Evolutionary conservation across 2,329 filamentous ascomycete genomes (phyloP).

Genomic region (Uncinocarpus reesii): DNA sequence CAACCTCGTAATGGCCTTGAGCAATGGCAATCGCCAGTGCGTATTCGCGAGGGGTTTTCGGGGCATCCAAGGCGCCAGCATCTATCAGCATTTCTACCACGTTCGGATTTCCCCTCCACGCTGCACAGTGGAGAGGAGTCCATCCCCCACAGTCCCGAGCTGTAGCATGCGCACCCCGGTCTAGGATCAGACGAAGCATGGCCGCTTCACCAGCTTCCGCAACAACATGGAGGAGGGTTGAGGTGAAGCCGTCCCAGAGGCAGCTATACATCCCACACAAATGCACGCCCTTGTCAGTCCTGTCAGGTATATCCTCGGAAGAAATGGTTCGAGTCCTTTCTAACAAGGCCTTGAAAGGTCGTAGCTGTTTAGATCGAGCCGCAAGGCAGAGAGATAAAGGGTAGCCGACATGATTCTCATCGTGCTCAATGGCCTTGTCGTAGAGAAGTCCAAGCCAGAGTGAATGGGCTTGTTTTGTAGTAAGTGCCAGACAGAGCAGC

Average conservation of each 20-base stretch:
- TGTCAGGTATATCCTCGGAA: not conserved
- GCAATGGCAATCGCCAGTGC: not conserved
- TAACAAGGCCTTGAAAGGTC: not conserved
- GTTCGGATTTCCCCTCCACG: not conserved
- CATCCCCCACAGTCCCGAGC: no score
- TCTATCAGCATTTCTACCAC: not conserved
- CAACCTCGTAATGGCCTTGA: not conserved
- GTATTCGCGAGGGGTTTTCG: no score
- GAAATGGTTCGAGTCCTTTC: not conserved
- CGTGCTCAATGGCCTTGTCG: not conserved
- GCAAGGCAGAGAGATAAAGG: not conserved
- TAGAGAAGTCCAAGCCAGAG: not conserved
- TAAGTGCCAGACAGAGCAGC: no score
- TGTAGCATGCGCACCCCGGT: not conserved
- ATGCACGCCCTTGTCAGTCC: not conserved
- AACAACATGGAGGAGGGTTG: not conserved
- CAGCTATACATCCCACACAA: not conserved
- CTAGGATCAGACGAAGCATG: not conserved
- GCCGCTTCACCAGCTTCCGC: no score
- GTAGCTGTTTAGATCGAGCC: not conserved
- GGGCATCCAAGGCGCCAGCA: not conserved
- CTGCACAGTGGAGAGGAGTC: not conserved
- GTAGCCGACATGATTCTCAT: not conserved
- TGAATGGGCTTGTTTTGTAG: no score
- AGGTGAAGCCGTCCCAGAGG: no score